These are phyloP conservation scores for Psilocybe tampanensis DNA, from an alignment of 768 basidiomycete species.

Conservation along the genomic window DNA sequence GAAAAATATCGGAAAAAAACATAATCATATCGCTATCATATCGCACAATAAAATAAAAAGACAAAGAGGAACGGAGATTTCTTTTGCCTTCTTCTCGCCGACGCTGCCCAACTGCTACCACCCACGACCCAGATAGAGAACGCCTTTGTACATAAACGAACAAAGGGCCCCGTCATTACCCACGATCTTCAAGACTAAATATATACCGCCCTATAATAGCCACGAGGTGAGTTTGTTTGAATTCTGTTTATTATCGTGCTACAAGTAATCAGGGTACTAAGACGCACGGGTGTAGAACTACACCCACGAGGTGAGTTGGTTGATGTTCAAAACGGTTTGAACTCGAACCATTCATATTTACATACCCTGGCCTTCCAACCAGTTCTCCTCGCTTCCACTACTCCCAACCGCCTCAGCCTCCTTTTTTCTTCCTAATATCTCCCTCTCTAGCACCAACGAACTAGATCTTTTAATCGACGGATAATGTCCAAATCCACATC, in stretches of 20 bases:
- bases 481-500: conserved; percentile 16
- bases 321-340: conserved; percentile 3
- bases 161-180: not conserved
- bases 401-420: conserved; percentile 11
- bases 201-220: not conserved
- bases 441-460: not conserved
- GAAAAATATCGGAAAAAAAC: no score
- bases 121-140: no score
- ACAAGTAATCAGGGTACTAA: no score
- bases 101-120: no score
- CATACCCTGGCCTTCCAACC: not conserved
- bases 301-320: conserved; percentile 4
- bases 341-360: conserved; percentile 1
- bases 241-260: no score
- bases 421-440: not conserved
- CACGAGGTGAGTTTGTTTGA: conserved; percentile 5
- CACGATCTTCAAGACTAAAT: conserved; percentile 2
- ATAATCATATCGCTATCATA: no score
- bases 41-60: no score
- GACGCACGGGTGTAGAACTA: no score
- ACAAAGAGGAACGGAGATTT: no score
- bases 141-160: not conserved
- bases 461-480: no score
- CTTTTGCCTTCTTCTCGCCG: no score
- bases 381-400: not conserved